These are phyloP conservation scores for Penicillium egyptiacum DNA, from an alignment of 495 filamentous ascomycete species.

Conservation along the genomic window DNA sequence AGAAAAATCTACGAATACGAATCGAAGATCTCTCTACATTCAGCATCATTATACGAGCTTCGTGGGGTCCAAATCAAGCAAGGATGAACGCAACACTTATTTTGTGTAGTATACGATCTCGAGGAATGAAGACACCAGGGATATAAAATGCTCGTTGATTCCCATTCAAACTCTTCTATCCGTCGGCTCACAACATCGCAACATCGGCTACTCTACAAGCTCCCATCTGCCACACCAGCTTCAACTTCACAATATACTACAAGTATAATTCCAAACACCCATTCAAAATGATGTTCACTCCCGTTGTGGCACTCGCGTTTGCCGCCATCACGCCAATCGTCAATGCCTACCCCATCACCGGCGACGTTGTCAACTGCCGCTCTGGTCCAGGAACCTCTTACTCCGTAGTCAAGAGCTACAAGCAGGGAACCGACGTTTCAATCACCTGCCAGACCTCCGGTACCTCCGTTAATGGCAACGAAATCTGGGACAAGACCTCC, in stretches of 20 bases:
- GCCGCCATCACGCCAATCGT: conserved; percentile 8
- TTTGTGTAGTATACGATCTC: neutral
- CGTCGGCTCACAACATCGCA: conserved; percentile 5
- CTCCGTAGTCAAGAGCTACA: conserved; percentile 21
- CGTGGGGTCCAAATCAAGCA: conserved; percentile 6
- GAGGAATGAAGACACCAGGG: neutral
- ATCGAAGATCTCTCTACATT: neutral
- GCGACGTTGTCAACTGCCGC: conserved; percentile 16
- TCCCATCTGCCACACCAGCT: conserved; percentile 1
- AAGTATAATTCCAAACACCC: neutral
- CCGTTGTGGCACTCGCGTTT: conserved; percentile 14
- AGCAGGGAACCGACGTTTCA: conserved; percentile 10
- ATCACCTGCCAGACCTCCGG: conserved; percentile 21
- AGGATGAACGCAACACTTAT: neutral
- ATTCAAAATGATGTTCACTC: conserved; percentile 15
- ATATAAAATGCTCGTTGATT: conserved; percentile 3
- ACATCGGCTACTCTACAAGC: neutral
- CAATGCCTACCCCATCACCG: conserved; percentile 18
- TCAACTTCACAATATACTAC: neutral
- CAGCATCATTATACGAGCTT: conserved; percentile 6
- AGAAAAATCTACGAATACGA: conserved; percentile 2
- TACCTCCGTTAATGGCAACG: conserved; percentile 16
- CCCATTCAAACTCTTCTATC: neutral
- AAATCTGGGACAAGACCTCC: conserved; percentile 21
- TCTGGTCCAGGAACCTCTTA: conserved; percentile 21